Evolutionary conservation across 768 basidiomycete species (phyloP).

Genomic region (Suillus occidentalis): DNA sequence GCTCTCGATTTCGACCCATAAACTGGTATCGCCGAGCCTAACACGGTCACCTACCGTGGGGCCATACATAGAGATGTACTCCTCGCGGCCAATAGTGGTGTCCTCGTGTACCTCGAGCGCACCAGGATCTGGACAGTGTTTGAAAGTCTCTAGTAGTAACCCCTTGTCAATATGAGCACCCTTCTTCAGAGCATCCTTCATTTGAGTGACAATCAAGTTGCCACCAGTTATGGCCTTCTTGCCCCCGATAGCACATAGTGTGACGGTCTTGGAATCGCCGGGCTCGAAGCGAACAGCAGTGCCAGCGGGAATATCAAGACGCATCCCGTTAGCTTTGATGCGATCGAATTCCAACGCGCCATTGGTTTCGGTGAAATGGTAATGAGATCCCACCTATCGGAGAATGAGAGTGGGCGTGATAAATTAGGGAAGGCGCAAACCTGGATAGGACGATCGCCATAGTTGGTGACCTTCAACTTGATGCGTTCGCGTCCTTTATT

Average conservation of each 20-base stretch:
- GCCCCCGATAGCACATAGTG: slow-evolving; percentile 78
- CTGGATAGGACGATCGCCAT: slow-evolving; percentile 92
- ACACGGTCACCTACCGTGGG: slow-evolving; percentile 91
- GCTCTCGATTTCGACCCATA: slow-evolving; percentile 92
- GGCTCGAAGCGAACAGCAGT: slow-evolving; percentile 98
- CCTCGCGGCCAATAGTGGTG: slow-evolving; percentile 61
- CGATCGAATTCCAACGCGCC: slow-evolving; percentile 81
- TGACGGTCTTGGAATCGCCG: slow-evolving; percentile 82
- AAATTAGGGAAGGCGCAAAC: slow-evolving; percentile 37
- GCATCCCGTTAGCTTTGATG: slow-evolving; percentile 71
- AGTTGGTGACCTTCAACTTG: slow-evolving; percentile 78
- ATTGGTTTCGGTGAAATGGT: slow-evolving; percentile 93
- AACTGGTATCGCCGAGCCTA: slow-evolving; percentile 80
- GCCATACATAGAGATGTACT: slow-evolving; percentile 93
- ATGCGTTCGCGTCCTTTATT: slow-evolving; percentile 75
- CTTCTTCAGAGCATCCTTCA: slow-evolving; percentile 39
- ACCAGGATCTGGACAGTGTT: slow-evolving; percentile 66
- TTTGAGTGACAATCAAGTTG: slow-evolving; percentile 56
- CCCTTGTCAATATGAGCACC: slow-evolving; percentile 47
- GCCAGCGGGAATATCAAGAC: slow-evolving; percentile 91
- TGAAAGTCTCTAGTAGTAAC: slow-evolving; percentile 64
- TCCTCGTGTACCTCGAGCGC: slow-evolving; percentile 51
- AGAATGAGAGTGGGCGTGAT: slow-evolving; percentile 5
- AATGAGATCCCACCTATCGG: slow-evolving; percentile 85
- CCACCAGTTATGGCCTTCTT: slow-evolving; percentile 73